Evolutionary conservation across 495 filamentous ascomycete species (phyloP).

Genomic region (Lasiosphaeriaceae sp.): DNA sequence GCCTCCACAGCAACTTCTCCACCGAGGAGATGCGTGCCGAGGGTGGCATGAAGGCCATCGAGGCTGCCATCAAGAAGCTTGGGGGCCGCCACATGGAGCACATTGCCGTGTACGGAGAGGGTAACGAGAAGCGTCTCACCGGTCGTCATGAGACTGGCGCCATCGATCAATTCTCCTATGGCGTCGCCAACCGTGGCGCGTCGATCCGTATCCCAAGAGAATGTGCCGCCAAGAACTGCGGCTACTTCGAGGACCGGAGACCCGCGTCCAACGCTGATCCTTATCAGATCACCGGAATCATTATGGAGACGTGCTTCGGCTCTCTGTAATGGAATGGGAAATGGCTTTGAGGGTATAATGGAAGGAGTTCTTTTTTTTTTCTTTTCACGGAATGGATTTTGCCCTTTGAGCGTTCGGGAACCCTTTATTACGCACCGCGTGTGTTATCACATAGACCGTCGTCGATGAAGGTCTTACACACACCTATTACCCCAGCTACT

Average conservation of each 20-base stretch:
- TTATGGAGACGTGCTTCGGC: slow-evolving; percentile 28
- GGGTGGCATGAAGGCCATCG: slow-evolving; percentile 91
- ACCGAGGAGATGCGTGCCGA: slow-evolving; percentile 81
- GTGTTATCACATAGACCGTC: background rate
- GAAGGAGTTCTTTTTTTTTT: slow-evolving; percentile 1
- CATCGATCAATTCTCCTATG: slow-evolving; percentile 93
- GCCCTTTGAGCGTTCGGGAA: slow-evolving; percentile 1
- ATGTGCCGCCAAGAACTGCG: slow-evolving; percentile 86
- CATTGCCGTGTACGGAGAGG: slow-evolving; percentile 96
- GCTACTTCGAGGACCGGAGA: slow-evolving; percentile 95
- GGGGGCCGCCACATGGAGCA: slow-evolving; percentile 87
- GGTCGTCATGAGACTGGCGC: slow-evolving; percentile 88
- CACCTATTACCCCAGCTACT: background rate
- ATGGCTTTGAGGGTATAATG: background rate
- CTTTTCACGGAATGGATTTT: background rate
- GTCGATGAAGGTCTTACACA: background rate
- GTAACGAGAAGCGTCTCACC: slow-evolving; percentile 86
- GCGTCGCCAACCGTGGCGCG: slow-evolving; percentile 93
- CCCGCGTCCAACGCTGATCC: slow-evolving; percentile 95
- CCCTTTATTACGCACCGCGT: background rate
- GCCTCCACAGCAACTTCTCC: slow-evolving; percentile 93
- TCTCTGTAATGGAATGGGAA: background rate
- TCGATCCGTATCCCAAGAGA: slow-evolving; percentile 87
- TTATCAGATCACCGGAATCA: slow-evolving; percentile 56
- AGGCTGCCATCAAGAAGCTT: slow-evolving; percentile 62